These are phyloP conservation scores for Trichoderma simmonsii DNA, from an alignment of 2,329 filamentous ascomycete genomes.

Conservation along the genomic window DNA sequence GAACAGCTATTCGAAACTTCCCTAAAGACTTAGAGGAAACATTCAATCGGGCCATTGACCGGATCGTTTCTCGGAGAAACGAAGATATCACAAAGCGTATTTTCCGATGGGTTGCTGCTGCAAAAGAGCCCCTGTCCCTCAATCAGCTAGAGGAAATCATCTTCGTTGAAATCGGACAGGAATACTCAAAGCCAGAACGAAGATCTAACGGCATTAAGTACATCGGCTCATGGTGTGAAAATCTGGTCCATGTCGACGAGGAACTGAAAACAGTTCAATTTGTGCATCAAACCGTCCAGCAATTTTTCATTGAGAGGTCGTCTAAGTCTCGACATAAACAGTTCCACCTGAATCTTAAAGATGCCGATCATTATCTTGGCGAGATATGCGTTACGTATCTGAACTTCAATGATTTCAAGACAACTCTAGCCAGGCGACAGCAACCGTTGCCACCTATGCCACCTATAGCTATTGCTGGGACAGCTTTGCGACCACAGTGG, in stretches of 20 bases:
- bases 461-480: not conserved
- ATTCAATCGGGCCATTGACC: constrained; percentile 19
- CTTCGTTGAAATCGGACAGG: constrained; percentile 31
- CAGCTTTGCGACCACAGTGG: not conserved
- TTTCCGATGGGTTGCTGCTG: constrained; percentile 30
- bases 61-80: constrained; percentile 14
- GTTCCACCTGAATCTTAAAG: constrained; percentile 23
- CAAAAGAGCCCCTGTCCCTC: constrained; percentile 33
- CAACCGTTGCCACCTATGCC: not conserved
- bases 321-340: not conserved
- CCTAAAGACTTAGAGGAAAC: constrained; percentile 20
- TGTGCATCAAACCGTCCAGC: constrained; percentile 32
- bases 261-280: constrained; percentile 32
- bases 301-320: constrained; percentile 26
- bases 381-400: constrained; percentile 41
- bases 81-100: not conserved
- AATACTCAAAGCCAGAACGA: constrained; percentile 25
- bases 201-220: constrained; percentile 28
- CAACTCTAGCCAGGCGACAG: constrained; percentile 21
- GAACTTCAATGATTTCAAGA: constrained; percentile 39
- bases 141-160: constrained; percentile 38
- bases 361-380: constrained; percentile 31
- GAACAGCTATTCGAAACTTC: constrained; percentile 5
- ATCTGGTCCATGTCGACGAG: constrained; percentile 34
- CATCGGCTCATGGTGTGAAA: constrained; percentile 33